These are phyloP conservation scores for Cryptosporidium bovis DNA, from an alignment of 169 alveolate genomes.

Conservation along the genomic window DNA sequence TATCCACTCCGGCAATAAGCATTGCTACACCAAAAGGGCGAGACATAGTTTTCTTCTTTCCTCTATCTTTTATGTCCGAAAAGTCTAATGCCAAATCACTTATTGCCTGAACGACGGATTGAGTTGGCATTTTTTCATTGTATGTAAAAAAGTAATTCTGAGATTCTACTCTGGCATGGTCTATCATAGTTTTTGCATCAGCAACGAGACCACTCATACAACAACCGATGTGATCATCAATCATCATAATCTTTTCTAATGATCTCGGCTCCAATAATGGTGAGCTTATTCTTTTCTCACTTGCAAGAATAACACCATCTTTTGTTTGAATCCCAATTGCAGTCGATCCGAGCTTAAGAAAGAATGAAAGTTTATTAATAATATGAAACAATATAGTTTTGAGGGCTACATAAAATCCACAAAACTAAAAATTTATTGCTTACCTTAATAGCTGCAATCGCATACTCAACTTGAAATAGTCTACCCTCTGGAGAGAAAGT, in stretches of 20 bases:
- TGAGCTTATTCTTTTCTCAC: slow-evolving; percentile 92
- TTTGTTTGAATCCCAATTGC: slow-evolving; percentile 96
- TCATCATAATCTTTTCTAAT: slow-evolving; percentile 94
- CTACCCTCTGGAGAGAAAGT: slow-evolving; percentile 99
- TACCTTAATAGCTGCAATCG: slow-evolving; percentile 95
- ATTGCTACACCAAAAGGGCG: slow-evolving; percentile 99
- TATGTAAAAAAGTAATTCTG: slow-evolving; percentile 95
- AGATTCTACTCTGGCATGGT: slow-evolving; percentile 98
- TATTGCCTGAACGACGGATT: slow-evolving; percentile 89
- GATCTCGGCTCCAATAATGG: slow-evolving; percentile 91
- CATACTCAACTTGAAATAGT: slow-evolving; percentile 95
- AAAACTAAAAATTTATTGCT: slow-evolving; percentile 16
- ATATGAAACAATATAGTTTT: background rate
- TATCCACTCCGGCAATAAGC: slow-evolving; percentile 96
- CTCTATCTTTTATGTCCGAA: slow-evolving; percentile 86
- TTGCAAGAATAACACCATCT: slow-evolving; percentile 97
- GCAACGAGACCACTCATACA: slow-evolving; percentile 98
- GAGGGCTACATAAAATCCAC: background rate
- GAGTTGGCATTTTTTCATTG: slow-evolving; percentile 93
- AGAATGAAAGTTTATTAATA: background rate
- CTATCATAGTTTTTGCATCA: slow-evolving; percentile 97
- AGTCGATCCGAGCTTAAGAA: slow-evolving; percentile 93
- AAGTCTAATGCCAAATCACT: slow-evolving; percentile 97
- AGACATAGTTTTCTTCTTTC: slow-evolving; percentile 88
- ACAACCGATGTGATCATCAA: slow-evolving; percentile 96